A percentile compares a stretch with the other conserved stretches of the same genome.
Conservation (phyloP, 768 basidiomycete genomes). For the Chalciporus pseudorubinellus region DNA sequence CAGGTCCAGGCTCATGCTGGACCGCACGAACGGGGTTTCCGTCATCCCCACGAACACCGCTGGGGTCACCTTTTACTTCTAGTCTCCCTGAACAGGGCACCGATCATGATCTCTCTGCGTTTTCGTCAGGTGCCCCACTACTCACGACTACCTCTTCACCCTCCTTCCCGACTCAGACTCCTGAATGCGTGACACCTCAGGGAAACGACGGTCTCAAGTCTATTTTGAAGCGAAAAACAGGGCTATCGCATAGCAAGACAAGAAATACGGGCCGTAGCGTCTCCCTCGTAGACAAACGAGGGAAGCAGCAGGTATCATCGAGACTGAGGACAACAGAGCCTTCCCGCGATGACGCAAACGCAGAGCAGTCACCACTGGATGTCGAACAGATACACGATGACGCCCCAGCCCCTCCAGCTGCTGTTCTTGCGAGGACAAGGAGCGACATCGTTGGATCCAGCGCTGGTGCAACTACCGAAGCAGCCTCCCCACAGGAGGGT, state of each 20-base stretch:
- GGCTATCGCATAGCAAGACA: conserved; percentile 3
- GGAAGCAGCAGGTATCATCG: conserved; percentile 9
- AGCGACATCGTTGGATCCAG: conserved; percentile 59
- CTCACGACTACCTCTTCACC: conserved; percentile 12
- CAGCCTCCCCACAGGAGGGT: conserved; percentile 29
- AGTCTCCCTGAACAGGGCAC: conserved; percentile 16
- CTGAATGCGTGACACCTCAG: conserved; percentile 5
- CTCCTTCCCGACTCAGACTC: neutral
- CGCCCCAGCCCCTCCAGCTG: conserved; percentile 51
- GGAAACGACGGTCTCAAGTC: conserved; percentile 17
- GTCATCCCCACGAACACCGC: conserved; percentile 8
- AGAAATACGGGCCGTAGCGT: conserved; percentile 10
- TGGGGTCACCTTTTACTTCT: conserved; percentile 11
- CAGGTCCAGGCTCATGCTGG: conserved; percentile 21
- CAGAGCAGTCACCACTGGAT: neutral
- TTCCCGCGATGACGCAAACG: conserved; percentile 20
- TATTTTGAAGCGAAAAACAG: conserved; percentile 22
- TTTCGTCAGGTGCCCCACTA: conserved; percentile 27
- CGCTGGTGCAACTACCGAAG: conserved; percentile 51
- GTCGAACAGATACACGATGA: conserved; percentile 19
- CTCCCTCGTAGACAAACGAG: conserved; percentile 13
- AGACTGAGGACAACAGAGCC: conserved; percentile 23
- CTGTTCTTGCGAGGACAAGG: conserved; percentile 65
- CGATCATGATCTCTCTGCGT: conserved; percentile 10
- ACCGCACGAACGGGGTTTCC: conserved; percentile 21